Base-by-base conservation (phyloP, 2,329 filamentous ascomycete species). In the Alternaria angustiovoidea region DNA sequence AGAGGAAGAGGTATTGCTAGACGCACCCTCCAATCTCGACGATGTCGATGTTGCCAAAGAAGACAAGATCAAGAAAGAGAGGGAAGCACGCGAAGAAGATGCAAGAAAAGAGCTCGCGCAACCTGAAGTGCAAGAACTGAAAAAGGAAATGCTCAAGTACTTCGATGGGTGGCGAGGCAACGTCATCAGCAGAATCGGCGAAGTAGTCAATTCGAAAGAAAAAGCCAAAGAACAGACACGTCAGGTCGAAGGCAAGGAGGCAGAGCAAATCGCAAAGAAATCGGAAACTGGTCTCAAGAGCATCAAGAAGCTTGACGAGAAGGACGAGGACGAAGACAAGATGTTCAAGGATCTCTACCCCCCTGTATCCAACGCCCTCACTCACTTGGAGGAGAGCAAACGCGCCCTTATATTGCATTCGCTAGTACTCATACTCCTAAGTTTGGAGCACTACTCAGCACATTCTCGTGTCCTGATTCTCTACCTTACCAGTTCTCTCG, bases 141-240 rank as follows among this genome's bases (percentile, higher is more conserved):
- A 89, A 80, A 88, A 86, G 63, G 88, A 90, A 54, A 85, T 89
- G 2, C 75, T 96, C 5, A 80, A 84, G 7, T 88, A 90, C 73
- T 96, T 94, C 74, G 88, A 91, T 59, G 90, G 92, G 65, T 98
- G 94, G 94, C 87, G 92, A 69, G 84, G 87, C 6, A 82, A 83
- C 12, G 86, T 97, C 9, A 81, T 92, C 41, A 84, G 87, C 57
- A 87, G 93, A 14, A 81, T 96, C 24, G 87, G 88, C 18, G 90
- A 95, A 67, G 86, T 93, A 36, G 75, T 85, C 47, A 72, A 81
- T 53, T 76, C 76, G 26, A 71, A 76, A 36, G 75, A 75, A 20
- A 69, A 76, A 53, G 75, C 71, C 11, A 74, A 70, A 41, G 64
- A 70, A 54, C 75, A 78, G 64, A 71, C 65, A 18, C 62, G 54